These are phyloP conservation scores for Coemansia sp. DNA, from an alignment of 192 early-diverging fungal genomes.

Conservation along the genomic window DNA sequence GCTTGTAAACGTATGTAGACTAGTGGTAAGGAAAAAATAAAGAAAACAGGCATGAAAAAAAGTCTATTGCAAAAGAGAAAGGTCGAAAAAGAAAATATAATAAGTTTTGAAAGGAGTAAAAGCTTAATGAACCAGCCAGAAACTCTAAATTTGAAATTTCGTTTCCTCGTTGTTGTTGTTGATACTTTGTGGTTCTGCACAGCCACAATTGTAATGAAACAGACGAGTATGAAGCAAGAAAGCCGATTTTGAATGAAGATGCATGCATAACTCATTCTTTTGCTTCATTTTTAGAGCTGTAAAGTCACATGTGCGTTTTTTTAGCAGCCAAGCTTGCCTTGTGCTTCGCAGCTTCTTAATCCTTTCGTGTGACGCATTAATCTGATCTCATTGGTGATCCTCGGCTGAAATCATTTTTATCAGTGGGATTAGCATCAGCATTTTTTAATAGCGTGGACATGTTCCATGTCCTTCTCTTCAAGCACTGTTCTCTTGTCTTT, in stretches of 20 bases:
- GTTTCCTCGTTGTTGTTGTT: neutral
- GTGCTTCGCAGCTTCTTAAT: neutral
- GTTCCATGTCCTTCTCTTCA: neutral
- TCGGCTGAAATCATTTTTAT: neutral
- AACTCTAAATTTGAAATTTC: neutral
- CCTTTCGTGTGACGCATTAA: neutral
- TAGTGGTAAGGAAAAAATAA: no score
- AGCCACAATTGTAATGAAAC: neutral
- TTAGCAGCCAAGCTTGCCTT: no score
- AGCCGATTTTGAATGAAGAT: neutral
- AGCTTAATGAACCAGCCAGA: neutral
- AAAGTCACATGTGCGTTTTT: neutral
- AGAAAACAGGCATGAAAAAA: no score
- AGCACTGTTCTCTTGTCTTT: neutral
- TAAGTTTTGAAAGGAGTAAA: neutral
- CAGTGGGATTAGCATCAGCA: neutral
- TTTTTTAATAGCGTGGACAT: neutral
- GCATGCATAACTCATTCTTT: neutral
- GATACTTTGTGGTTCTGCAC: neutral
- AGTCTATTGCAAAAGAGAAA: neutral
- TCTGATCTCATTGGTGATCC: neutral
- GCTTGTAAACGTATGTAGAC: no score
- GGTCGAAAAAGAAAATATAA: neutral
- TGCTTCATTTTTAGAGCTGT: neutral
- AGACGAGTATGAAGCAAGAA: neutral